A percentile compares a stretch with the other conserved stretches of the same genome.
These are phyloP conservation scores for Fraxinus greggii DNA, from an alignment of 305 asterid species.

Conservation along the genomic window DNA sequence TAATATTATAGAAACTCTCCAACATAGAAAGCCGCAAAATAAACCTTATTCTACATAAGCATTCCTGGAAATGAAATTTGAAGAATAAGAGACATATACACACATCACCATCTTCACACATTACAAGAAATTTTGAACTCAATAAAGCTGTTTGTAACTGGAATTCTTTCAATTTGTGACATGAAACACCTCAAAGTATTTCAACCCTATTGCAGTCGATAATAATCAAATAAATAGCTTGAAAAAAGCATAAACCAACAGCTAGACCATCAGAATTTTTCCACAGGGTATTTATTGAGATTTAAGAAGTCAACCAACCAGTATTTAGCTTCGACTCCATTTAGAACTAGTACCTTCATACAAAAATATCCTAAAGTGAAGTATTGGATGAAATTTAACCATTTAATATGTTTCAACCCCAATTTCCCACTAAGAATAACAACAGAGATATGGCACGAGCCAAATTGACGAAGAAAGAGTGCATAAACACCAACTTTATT, in stretches of 20 bases:
- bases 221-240: background rate
- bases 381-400: background rate
- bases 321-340: background rate
- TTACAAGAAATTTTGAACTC: background rate
- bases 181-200: background rate
- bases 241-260: background rate
- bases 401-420: background rate
- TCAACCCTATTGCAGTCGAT: background rate
- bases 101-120: background rate
- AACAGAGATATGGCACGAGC: background rate
- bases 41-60: background rate
- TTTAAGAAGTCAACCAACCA: slow-evolving; percentile 8
- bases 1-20: background rate
- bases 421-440: background rate
- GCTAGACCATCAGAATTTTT: background rate
- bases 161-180: background rate
- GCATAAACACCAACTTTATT: slow-evolving; percentile 5
- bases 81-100: background rate
- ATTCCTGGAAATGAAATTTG: background rate
- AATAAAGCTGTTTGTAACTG: background rate
- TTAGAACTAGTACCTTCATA: background rate
- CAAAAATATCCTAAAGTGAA: background rate
- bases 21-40: background rate
- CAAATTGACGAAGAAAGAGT: background rate
- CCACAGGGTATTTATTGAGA: background rate